Base-by-base conservation (phyloP, 192 early-diverging fungal genomes). In the Linnemannia schmuckeri region DNA sequence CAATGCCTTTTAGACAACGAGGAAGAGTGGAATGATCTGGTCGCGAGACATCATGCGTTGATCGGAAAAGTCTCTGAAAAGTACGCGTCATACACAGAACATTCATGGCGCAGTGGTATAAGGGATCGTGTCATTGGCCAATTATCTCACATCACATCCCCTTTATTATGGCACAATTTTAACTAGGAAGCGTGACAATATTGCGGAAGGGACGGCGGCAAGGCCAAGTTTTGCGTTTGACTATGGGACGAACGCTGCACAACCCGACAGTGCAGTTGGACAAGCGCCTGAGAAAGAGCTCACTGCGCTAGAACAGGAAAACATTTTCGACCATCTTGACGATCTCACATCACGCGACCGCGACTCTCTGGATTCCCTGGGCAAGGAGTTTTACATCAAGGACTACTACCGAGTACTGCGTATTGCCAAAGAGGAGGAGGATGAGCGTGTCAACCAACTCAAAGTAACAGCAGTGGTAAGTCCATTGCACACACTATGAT, bases 21-120 rank as follows among this genome's bases (percentile, higher is more conserved):
- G 47, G 85, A 81, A 78, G 85, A 87, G 30, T 87, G 85, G 85
- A 87, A 87, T 22, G 79, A 87, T 9, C 76, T 87, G 47, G 80
- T 87, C 1, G 85, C 79, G 0, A 74, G 76, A 15, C 85, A 87
- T 22, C 79, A 87, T 63, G 85, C 85, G 17, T 46, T 87, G 12
- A 81, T 87, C 38, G 79, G 85, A 33, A 87, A 87, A 30, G 72
- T 72, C 8, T 24, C 79, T 12, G 80, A 87, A 55, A 81, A 74
- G 84, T 86, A 81, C 41, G 78, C 7, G 18, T 40, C 6, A 24
- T 0, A 5, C 30, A 17, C 27, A 9, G 10, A 27, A 5, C 30
- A 15, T 30, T 66, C 27, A 30, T 12, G 13, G 12, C 61, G 7
- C 3, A 33, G 12, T 35, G 61, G 2, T 2, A 10, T 10, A 15